These are phyloP conservation scores for Petunia secreta DNA, from an alignment of 257 asterid genomes.

Conservation along the genomic window DNA sequence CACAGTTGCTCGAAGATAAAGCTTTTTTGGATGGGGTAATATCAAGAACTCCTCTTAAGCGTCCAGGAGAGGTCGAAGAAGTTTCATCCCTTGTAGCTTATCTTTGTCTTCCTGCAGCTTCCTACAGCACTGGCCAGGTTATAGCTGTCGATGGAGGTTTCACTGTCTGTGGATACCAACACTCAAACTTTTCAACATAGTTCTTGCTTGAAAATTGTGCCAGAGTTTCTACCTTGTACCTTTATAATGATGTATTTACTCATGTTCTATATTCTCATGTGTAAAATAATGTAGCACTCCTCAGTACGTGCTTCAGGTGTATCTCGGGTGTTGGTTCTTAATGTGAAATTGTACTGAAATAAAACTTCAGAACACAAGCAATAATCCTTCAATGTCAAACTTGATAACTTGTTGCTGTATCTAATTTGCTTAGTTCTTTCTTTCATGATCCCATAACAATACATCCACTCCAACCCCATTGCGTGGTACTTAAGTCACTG, in stretches of 20 bases:
- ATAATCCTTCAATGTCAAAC: too few relatives aligned
- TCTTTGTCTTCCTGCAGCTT: conserved; percentile 90
- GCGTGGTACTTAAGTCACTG: too few relatives aligned
- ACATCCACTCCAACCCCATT: too few relatives aligned
- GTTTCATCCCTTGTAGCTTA: conserved; percentile 79
- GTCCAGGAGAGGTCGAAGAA: conserved; percentile 73
- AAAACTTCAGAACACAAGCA: too few relatives aligned
- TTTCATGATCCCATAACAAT: too few relatives aligned
- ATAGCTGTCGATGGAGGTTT: conserved; percentile 82
- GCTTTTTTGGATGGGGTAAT: conserved; percentile 53
- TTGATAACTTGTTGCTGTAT: too few relatives aligned
- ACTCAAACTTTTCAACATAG: not conserved
- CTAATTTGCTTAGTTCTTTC: too few relatives aligned
- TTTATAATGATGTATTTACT: not conserved
- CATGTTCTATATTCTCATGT: not conserved
- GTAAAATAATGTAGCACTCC: not conserved
- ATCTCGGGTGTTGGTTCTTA: too few relatives aligned
- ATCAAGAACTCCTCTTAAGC: conserved; percentile 69
- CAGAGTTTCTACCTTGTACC: not conserved
- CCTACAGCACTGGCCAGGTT: conserved; percentile 75
- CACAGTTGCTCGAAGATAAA: conserved; percentile 63
- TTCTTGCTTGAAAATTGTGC: not conserved
- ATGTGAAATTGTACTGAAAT: too few relatives aligned
- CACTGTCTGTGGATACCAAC: conserved; percentile 60
- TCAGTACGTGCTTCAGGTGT: too few relatives aligned